phyloP scores from a whole-genome alignment of 495 filamentous ascomycete species.

The Xylaria scruposa region DNA sequence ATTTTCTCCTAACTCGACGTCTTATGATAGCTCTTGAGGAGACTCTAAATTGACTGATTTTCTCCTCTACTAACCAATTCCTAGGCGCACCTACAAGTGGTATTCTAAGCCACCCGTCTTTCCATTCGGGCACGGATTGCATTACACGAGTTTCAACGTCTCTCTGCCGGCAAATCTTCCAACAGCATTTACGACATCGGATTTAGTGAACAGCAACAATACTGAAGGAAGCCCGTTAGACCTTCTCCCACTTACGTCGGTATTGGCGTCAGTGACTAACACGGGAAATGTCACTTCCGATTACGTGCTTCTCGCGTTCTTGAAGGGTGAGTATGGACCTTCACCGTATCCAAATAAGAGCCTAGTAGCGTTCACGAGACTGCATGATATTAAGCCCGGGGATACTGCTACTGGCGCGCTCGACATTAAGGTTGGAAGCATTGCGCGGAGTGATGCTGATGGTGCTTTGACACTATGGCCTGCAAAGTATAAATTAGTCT shows the following conservation, averaged over 20 bases:
- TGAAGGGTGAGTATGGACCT: conserved; percentile 60
- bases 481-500: conserved; percentile 61
- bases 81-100: conserved; percentile 59
- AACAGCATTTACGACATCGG: conserved; percentile 38
- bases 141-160: conserved; percentile 58
- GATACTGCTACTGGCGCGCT: conserved; percentile 48
- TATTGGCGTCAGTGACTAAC: conserved; percentile 53
- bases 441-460: conserved; percentile 59
- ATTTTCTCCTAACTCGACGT: background rate
- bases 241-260: conserved; percentile 53
- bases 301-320: conserved; percentile 61
- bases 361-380: conserved; percentile 62
- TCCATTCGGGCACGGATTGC: conserved; percentile 60
- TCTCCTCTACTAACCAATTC: conserved; percentile 29
- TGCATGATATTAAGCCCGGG: conserved; percentile 53
- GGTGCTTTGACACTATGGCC: conserved; percentile 66
- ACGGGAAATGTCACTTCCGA: conserved; percentile 60
- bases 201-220: conserved; percentile 36
- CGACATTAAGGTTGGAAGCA: conserved; percentile 58
- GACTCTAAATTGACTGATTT: background rate
- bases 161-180: conserved; percentile 37
- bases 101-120: conserved; percentile 50
- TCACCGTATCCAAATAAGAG: conserved; percentile 64
- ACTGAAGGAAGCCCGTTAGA: conserved; percentile 40
- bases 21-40: background rate